Evolutionary conservation across 2,329 filamentous ascomycete genomes (phyloP).

Genomic region (Bipolaris bicolor): DNA sequence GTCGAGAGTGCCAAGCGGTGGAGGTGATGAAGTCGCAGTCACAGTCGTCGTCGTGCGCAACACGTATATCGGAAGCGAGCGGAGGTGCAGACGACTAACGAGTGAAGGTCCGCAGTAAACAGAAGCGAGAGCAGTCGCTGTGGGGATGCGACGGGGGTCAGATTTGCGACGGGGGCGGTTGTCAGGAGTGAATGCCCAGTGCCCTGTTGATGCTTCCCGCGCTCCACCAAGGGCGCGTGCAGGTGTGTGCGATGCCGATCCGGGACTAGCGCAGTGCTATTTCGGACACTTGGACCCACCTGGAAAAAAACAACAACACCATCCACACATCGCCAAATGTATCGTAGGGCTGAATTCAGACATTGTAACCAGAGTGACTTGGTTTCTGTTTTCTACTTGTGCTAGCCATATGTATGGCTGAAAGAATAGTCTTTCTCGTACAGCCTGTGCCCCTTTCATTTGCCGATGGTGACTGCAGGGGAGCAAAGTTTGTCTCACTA

Average conservation of each 20-base stretch:
- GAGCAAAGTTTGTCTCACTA: background rate
- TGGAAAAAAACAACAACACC: conserved; percentile 3
- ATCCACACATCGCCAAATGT: background rate
- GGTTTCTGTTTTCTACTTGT: background rate
- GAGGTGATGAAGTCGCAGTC: conserved; percentile 9
- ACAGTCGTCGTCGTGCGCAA: conserved; percentile 4
- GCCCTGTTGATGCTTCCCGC: conserved; percentile 22
- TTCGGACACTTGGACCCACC: conserved; percentile 1
- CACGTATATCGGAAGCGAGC: conserved; percentile 8
- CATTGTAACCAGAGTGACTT: background rate
- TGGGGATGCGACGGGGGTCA: conserved; percentile 30
- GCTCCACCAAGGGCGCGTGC: conserved; percentile 16
- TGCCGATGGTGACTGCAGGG: background rate
- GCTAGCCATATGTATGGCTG: background rate
- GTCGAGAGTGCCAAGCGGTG: conserved; percentile 19
- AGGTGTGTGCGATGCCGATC: conserved; percentile 1
- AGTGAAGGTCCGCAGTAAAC: conserved; percentile 29
- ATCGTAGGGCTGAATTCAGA: background rate
- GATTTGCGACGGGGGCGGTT: conserved; percentile 31
- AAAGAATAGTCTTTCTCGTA: background rate
- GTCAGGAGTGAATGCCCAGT: conserved; percentile 40
- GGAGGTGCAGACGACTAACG: conserved; percentile 27
- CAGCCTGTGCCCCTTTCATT: background rate
- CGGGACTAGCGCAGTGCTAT: conserved; percentile 8
- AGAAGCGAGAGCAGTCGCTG: conserved; percentile 29